Conservation (phyloP, 2,329 filamentous ascomycete genomes). For the Coniochaeta sp. region DNA sequence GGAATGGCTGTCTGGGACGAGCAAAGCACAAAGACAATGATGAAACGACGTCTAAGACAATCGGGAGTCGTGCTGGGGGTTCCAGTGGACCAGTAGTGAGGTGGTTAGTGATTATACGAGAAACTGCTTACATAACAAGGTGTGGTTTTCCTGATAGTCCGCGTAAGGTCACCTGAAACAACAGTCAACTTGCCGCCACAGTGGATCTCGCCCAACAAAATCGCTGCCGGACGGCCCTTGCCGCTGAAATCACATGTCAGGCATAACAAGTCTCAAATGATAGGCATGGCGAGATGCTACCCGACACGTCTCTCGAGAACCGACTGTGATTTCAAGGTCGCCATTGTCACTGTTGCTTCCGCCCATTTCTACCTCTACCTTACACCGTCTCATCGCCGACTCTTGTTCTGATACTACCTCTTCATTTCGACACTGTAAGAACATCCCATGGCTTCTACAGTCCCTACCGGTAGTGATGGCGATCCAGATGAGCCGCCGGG, state of each 20-base stretch:
- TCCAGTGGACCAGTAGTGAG: background rate
- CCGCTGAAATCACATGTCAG: background rate
- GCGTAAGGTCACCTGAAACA: background rate
- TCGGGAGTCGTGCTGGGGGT: no score
- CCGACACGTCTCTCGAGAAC: background rate
- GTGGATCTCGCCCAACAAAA: background rate
- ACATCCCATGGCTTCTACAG: background rate
- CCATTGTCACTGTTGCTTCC: background rate
- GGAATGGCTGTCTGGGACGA: no score
- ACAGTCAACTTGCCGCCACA: background rate
- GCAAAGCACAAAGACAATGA: no score
- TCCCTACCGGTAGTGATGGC: background rate
- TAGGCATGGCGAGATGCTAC: background rate
- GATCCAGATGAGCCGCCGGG: background rate
- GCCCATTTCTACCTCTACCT: background rate
- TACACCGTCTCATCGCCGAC: background rate
- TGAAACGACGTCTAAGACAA: no score
- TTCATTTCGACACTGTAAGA: background rate
- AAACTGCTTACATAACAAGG: background rate
- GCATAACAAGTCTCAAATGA: background rate
- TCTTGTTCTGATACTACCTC: background rate
- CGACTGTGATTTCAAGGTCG: background rate
- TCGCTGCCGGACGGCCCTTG: background rate
- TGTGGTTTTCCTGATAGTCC: background rate
- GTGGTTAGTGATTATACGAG: background rate